These are phyloP conservation scores for Kalaharituber pfeilii DNA, from an alignment of 2,329 filamentous ascomycete species.

Conservation along the genomic window DNA sequence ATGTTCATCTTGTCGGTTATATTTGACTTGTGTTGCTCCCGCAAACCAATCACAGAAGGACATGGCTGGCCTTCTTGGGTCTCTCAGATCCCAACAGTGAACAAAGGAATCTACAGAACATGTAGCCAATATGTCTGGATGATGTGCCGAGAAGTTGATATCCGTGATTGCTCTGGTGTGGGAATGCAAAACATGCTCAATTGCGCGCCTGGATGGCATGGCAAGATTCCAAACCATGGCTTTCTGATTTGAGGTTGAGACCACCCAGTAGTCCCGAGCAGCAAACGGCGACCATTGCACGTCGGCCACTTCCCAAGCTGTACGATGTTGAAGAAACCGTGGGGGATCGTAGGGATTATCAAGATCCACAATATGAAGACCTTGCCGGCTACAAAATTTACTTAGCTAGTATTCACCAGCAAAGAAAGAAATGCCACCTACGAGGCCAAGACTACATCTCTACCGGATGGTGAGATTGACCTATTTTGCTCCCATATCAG, in stretches of 20 bases:
- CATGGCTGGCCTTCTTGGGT: conserved; percentile 51
- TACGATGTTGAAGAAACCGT: conserved; percentile 65
- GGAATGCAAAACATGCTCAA: conserved; percentile 74
- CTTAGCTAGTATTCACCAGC: not conserved
- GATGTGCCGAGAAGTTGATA: conserved; percentile 87
- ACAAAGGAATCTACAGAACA: conserved; percentile 88
- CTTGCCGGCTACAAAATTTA: conserved; percentile 44
- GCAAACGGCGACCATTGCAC: conserved; percentile 96
- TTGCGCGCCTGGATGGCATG: conserved; percentile 47
- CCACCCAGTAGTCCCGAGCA: conserved; percentile 76
- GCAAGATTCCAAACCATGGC: conserved; percentile 88
- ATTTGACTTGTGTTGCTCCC: conserved; percentile 88
- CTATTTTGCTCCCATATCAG: conserved; percentile 3
- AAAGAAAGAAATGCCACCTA: conserved; percentile 24
- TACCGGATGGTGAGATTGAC: conserved; percentile 66
- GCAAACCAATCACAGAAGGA: conserved; percentile 88
- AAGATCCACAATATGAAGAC: conserved; percentile 77
- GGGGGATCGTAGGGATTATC: conserved; percentile 79
- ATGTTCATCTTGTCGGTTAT: conserved; percentile 72
- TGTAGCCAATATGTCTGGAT: conserved; percentile 74
- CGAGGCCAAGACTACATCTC: conserved; percentile 80
- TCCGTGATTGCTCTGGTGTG: conserved; percentile 83
- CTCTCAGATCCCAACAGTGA: conserved; percentile 74
- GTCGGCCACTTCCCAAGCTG: conserved; percentile 88
- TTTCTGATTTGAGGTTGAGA: conserved; percentile 85